Base-by-base conservation (phyloP, 2,329 filamentous ascomycete species). In the Fusarium hostae region DNA sequence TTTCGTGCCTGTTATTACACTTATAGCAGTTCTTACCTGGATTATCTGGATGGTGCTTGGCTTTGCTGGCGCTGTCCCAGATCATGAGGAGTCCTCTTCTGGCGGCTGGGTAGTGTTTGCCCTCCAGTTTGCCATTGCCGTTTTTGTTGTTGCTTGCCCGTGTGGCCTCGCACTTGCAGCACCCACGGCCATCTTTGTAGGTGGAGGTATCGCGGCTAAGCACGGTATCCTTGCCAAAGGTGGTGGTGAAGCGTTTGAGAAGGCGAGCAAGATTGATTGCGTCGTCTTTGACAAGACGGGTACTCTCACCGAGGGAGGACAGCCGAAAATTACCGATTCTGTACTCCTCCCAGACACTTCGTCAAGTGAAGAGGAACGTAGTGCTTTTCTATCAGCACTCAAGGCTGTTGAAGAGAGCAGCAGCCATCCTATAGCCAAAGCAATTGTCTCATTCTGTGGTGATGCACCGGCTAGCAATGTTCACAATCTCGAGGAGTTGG, bases 201-300 rank as follows among this genome's bases (percentile, higher is more conserved):
- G 93, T 5, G 91, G 92, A 39, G 93, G 93, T 3, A 83, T 96
- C 22, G 94, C 94, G 5, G 94, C 94, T 10, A 91, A 92, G 78
- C 83, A 93, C 75, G 94, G 94, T 3, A 94, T 97, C 59, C 85
- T 97, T 2, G 93, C 92, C 73, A 94, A 94, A 80, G 93, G 94
- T 26, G 94, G 94, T 26, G 94, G 94, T 37, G 92, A 95, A 78
- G 94, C 93, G 1, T 95, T 96, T 78, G 92, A 95, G 79, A 94
- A 94, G 82, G 93, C 93, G 7, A 94, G 92, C 78, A 88, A 88
- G 15, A 86, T 95, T 47, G 90, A 94, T 78, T 91, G 91, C 57
- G 90, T 96, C 41, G 92, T 96, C 2, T 96, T 97, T 78, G 94
- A 97, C 85, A 96, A 97, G 85, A 97, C 94, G 0, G 94, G 94